A percentile compares a stretch with the other conserved stretches of the same genome.
Conservation (phyloP, 768 basidiomycete species). For the Artomyces pyxidatus region DNA sequence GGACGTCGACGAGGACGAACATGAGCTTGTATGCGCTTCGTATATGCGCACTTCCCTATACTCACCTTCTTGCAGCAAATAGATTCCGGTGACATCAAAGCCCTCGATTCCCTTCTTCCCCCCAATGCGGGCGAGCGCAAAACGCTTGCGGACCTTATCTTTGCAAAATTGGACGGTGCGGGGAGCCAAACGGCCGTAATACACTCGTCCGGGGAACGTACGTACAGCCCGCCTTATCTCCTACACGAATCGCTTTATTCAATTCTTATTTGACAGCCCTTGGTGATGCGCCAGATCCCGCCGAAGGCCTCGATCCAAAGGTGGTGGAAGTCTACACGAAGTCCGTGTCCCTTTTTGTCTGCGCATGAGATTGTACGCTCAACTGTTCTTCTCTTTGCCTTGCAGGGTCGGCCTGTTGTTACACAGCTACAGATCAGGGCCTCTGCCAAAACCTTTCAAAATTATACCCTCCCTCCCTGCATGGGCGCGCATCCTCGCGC, state of each 20-base stretch:
- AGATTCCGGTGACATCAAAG: conserved; percentile 81
- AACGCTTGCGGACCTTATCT: conserved; percentile 95
- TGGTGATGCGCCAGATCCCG: conserved; percentile 52
- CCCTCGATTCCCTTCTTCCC: conserved; percentile 76
- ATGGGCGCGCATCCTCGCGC: conserved; percentile 92
- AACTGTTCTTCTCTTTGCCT: neutral
- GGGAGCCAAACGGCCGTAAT: conserved; percentile 45
- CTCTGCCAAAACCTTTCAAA: conserved; percentile 96
- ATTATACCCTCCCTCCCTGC: conserved; percentile 91
- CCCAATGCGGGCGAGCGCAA: conserved; percentile 65
- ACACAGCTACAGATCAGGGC: conserved; percentile 85
- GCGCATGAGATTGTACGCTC: neutral
- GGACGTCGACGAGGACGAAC: conserved; percentile 32
- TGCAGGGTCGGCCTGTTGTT: conserved; percentile 78
- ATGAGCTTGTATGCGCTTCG: conserved; percentile 39
- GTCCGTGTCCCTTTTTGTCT: conserved; percentile 37
- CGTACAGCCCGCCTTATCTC: conserved; percentile 7
- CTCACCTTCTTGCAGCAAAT: conserved; percentile 51
- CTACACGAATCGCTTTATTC: conserved; percentile 3
- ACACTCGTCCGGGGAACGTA: conserved; percentile 53
- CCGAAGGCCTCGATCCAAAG: conserved; percentile 83
- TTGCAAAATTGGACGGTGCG: conserved; percentile 77
- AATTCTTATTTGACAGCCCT: conserved; percentile 39
- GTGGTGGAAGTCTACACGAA: conserved; percentile 91
- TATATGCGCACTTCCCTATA: neutral